Evolutionary conservation across 2,329 filamentous ascomycete genomes (phyloP), one percentile per base, ranked within the genome.

Genomic region (Diaporthe destruens): DNA sequence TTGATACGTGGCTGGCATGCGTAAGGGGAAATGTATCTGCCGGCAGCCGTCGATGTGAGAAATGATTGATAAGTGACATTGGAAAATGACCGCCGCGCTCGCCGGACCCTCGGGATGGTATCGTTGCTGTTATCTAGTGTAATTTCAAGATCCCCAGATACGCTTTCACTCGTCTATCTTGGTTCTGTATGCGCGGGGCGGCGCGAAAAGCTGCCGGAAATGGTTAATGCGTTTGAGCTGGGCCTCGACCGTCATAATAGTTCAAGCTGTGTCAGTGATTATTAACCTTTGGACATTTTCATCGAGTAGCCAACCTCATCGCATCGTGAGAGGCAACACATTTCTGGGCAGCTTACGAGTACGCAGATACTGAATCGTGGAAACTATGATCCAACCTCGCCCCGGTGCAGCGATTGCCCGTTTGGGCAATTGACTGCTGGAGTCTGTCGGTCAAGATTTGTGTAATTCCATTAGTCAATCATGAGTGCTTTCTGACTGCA

Each of bases 381-480:
- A 1, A 34, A 6, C 20, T 36, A n/a, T 51, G 12, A 34, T n/a
- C 18, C 57, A 63, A 20, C 18, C 25, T 47, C 29, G 18, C 25
- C 20, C 11, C 34, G 29, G 11, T n/a, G 18, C 29, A 14, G 20
- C 34, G 4, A 20, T 29, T 34, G 42, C 36, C 42, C 56, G 5
- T 25, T 16, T 25, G 18, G 7, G 16, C 47, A 20, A 20, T 47
- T 25, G 25, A 32, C 11, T 6, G 34, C 18, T 29, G 9, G 6
- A 44, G n/a, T 2, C 20, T 29, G 3, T 36, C 6, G 18, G 8
- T 6, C 16, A 18, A 20, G 6, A 49, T 65, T 29, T 42, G 42
- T 65, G 44, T 65, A 65, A 65, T 51, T 12, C 59, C 49, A 65
- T 65, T 65, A 42, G 59, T 51, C 59, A 32, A 29, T 23, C 23